Percentiles rank a stretch among this genome's conserved stretches.
phyloP scores from a whole-genome alignment of 768 basidiomycete genomes.

The Lanmaoa pseudosensibilis region DNA sequence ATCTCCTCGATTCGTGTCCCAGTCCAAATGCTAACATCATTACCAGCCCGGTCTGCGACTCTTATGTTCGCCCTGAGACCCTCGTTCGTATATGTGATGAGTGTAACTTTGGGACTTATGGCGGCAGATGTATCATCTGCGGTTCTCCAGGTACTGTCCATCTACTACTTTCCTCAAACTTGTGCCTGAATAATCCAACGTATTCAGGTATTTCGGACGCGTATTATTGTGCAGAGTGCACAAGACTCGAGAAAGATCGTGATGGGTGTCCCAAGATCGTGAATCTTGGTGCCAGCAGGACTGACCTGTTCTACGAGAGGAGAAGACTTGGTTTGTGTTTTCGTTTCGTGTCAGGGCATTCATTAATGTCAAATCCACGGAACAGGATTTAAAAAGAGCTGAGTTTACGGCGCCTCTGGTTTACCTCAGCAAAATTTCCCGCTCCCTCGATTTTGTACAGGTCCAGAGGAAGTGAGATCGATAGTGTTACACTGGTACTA shows the following conservation, averaged over 20 bases:
- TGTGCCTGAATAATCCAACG: neutral
- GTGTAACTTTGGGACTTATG: slow-evolving; percentile 98
- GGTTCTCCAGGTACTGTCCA: slow-evolving; percentile 78
- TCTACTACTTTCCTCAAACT: neutral
- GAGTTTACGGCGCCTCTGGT: neutral
- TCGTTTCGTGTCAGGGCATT: neutral
- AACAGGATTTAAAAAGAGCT: slow-evolving; percentile 37
- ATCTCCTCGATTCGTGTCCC: neutral
- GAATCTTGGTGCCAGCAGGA: slow-evolving; percentile 91
- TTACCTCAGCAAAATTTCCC: neutral
- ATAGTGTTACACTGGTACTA: slow-evolving; percentile 3
- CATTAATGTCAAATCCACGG: neutral
- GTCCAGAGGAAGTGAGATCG: neutral
- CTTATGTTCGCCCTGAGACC: slow-evolving; percentile 97
- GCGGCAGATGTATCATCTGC: slow-evolving; percentile 97
- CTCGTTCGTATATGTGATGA: slow-evolving; percentile 98
- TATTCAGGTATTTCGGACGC: slow-evolving; percentile 91
- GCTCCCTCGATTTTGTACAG: neutral
- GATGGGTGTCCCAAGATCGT: slow-evolving; percentile 99
- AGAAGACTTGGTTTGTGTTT: slow-evolving; percentile 67
- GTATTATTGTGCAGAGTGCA: slow-evolving; percentile 98
- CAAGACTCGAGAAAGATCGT: slow-evolving; percentile 93
- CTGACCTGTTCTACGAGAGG: slow-evolving; percentile 90
- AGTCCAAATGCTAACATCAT: neutral
- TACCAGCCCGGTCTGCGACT: slow-evolving; percentile 95